phyloP scores from a whole-genome alignment of 2,329 filamentous ascomycete species.

The Aschersonia sp. region DNA sequence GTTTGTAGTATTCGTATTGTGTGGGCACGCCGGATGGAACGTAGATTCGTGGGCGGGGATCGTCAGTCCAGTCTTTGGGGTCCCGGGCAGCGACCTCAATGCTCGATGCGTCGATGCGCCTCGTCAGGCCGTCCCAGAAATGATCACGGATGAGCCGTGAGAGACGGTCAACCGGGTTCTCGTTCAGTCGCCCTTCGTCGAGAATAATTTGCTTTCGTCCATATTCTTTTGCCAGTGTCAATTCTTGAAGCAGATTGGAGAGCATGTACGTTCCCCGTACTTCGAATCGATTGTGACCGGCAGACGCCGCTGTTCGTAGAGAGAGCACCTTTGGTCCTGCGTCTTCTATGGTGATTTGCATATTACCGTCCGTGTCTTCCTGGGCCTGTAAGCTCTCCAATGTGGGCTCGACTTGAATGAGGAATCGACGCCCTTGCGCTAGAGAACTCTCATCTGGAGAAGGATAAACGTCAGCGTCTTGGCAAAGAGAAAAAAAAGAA shows the following conservation, averaged over 20 bases:
- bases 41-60: conserved; percentile 85
- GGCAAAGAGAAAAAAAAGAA: no score
- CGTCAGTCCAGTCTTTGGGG: conserved; percentile 88
- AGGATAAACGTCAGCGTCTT: background rate
- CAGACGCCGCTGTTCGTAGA: conserved; percentile 72
- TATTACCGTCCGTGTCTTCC: conserved; percentile 88
- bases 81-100: conserved; percentile 79
- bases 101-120: conserved; percentile 76
- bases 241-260: conserved; percentile 88
- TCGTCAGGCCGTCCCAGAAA: conserved; percentile 86
- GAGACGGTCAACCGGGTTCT: conserved; percentile 85
- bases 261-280: conserved; percentile 95
- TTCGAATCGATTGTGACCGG: conserved; percentile 76
- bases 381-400: conserved; percentile 65
- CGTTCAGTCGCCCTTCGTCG: conserved; percentile 80
- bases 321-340: conserved; percentile 81
- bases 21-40: conserved; percentile 72
- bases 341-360: conserved; percentile 97
- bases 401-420: conserved; percentile 76
- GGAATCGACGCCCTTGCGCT: conserved; percentile 57
- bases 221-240: conserved; percentile 83
- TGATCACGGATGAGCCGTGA: conserved; percentile 75
- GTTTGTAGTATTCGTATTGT: conserved; percentile 79
- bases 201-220: conserved; percentile 81
- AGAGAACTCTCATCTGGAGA: conserved; percentile 55